A percentile compares a stretch with the other conserved stretches of the same genome.
Evolutionary conservation across 352 stramenopile species (phyloP).

Genomic region (Pythium biforme): DNA sequence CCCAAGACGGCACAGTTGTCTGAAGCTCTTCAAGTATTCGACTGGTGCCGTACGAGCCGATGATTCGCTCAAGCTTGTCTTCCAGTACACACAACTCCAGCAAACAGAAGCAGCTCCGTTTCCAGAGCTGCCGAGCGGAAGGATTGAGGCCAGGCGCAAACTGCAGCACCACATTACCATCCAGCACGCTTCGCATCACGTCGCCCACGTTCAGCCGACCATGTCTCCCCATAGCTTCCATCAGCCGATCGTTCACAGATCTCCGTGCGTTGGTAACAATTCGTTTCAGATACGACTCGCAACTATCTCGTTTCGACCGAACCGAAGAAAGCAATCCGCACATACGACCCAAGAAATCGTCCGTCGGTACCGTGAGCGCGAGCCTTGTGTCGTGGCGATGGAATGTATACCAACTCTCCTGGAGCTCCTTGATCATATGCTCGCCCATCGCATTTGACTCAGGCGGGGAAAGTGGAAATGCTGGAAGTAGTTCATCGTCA

Average conservation of each 20-base stretch:
- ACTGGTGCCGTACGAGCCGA: not conserved
- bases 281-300: not conserved
- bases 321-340: not conserved
- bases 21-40: not conserved
- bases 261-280: not conserved
- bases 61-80: conserved; percentile 57
- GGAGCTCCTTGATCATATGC: conserved; percentile 38
- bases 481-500: not conserved
- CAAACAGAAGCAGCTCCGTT: conserved; percentile 24
- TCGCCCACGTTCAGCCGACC: conserved; percentile 13
- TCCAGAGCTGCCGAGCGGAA: conserved; percentile 26
- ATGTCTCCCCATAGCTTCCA: not conserved
- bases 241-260: not conserved
- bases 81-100: conserved; percentile 76
- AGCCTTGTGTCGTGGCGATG: conserved; percentile 19
- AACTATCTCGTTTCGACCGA: not conserved
- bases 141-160: conserved; percentile 6
- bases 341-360: not conserved
- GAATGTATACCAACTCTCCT: conserved; percentile 39
- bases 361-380: not conserved
- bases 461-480: conserved; percentile 24
- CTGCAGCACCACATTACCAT: conserved; percentile 31
- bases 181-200: conserved; percentile 37
- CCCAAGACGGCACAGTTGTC: conserved; percentile 20
- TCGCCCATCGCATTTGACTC: conserved; percentile 26